A percentile compares a stretch with the other conserved stretches of the same genome.
phyloP scores from a whole-genome alignment of 495 filamentous ascomycete species.

The Chaetomium cochliodes region DNA sequence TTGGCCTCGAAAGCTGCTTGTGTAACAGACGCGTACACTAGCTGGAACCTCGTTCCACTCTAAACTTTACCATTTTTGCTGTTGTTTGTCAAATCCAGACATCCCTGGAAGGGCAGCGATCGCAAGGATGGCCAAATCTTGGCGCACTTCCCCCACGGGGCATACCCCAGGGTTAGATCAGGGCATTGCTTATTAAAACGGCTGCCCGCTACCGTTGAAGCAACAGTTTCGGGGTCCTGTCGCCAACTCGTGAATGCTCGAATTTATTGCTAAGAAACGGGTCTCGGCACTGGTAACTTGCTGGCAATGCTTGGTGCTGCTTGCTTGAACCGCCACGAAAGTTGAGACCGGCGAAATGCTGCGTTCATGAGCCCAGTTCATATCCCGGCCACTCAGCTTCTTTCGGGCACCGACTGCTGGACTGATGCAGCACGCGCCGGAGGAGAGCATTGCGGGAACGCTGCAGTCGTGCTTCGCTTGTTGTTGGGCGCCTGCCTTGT shows the following conservation, averaged over 20 bases:
- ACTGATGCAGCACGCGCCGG: slow-evolving; percentile 10
- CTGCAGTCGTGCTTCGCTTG: slow-evolving; percentile 16
- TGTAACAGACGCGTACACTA: slow-evolving; percentile 5
- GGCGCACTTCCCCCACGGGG: slow-evolving; percentile 8
- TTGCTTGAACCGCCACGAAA: slow-evolving; percentile 13
- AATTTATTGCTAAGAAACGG: slow-evolving; percentile 3
- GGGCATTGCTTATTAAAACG: slow-evolving; percentile 9
- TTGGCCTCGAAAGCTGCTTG: not conserved
- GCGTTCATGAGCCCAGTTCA: not conserved
- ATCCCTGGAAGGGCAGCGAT: not conserved
- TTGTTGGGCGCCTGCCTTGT: not conserved
- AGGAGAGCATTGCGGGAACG: slow-evolving; percentile 6
- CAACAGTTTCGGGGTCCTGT: not conserved
- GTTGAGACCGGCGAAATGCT: slow-evolving; percentile 10
- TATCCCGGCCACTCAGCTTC: slow-evolving; percentile 2
- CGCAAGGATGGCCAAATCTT: not conserved
- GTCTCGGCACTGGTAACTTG: not conserved
- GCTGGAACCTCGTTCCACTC: not conserved
- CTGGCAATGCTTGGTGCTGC: not conserved
- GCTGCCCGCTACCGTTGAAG: not conserved
- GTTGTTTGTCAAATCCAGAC: not conserved
- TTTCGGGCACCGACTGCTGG: slow-evolving; percentile 12
- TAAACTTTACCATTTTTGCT: no score
- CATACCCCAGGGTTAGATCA: slow-evolving; percentile 1
- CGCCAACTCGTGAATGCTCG: not conserved